These are phyloP conservation scores for Vaccinium vitisidaea DNA, from an alignment of 148 eudicot species.

Conservation along the genomic window DNA sequence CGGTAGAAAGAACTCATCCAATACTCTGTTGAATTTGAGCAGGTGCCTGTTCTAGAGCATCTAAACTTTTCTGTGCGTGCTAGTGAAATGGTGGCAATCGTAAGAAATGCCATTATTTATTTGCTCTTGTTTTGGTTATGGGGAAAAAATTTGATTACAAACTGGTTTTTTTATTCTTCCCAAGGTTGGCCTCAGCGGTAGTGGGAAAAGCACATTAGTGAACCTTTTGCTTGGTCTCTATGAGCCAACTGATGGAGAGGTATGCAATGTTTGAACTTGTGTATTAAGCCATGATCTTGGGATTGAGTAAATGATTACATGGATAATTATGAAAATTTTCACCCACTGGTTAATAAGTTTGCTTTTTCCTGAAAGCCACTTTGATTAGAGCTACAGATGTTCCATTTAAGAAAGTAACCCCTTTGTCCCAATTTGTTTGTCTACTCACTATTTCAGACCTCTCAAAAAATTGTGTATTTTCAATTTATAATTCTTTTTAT, in stretches of 20 bases:
- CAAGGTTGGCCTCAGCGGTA: slow-evolving; percentile 57
- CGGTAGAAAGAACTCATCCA: slow-evolving; percentile 4
- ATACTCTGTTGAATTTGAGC: slow-evolving; percentile 24
- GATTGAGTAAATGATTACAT: neutral
- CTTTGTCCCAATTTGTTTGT: too few species aligned
- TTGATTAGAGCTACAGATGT: neutral
- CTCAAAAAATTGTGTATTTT: too few species aligned
- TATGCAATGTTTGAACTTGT: slow-evolving; percentile 12
- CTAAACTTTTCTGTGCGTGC: slow-evolving; percentile 44
- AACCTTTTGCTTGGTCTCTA: slow-evolving; percentile 56
- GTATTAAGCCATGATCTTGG: neutral
- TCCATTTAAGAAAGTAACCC: neutral
- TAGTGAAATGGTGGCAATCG: slow-evolving; percentile 57
- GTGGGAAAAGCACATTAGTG: slow-evolving; percentile 57
- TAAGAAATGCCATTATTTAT: slow-evolving; percentile 27
- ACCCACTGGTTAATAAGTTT: neutral
- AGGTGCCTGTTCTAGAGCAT: slow-evolving; percentile 53
- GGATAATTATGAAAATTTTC: neutral
- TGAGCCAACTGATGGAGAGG: slow-evolving; percentile 51
- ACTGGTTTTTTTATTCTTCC: slow-evolving; percentile 12
- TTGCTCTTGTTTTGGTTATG: slow-evolving; percentile 1
- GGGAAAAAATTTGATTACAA: neutral
- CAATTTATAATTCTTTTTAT: too few species aligned
- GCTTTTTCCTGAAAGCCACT: neutral
- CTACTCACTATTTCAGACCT: too few species aligned